phyloP scores from a whole-genome alignment of 179 eudicot genomes.

The Patellifolia procumbens region DNA sequence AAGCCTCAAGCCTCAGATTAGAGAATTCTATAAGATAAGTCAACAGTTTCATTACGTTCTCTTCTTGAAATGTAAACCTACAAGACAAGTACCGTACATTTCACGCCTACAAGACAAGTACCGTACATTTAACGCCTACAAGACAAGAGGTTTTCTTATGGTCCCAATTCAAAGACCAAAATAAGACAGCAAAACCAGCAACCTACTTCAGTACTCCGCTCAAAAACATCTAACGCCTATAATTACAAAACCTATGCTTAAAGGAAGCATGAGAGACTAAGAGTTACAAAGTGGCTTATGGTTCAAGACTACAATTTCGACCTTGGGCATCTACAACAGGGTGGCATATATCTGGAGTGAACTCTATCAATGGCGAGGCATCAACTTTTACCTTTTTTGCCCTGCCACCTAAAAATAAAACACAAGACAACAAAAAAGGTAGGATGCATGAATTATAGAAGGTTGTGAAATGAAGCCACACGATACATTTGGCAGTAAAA shows the following conservation, averaged over 20 bases:
- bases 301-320: conserved; percentile 23
- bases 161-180: neutral
- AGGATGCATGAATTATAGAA: conserved; percentile 8
- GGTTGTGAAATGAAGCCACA: conserved; percentile 8
- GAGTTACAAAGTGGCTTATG: conserved; percentile 23
- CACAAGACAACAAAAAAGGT: conserved; percentile 24
- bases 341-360: conserved; percentile 27
- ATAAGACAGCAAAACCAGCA: neutral
- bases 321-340: conserved; percentile 30
- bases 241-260: conserved; percentile 20
- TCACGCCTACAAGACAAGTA: no score
- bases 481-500: neutral
- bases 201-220: neutral
- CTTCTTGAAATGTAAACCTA: neutral
- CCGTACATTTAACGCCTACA: no score
- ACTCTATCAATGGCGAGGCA: conserved; percentile 24
- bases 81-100: neutral
- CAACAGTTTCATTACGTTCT: neutral
- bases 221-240: conserved; percentile 26
- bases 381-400: conserved; percentile 30
- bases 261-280: conserved; percentile 14
- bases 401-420: conserved; percentile 32
- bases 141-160: neutral
- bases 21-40: neutral
- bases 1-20: conserved; percentile 2